Evolutionary conservation across 2,329 filamentous ascomycete genomes (phyloP), one percentile per base, ranked within the genome.

Genomic region (Fusarium subtropicale): DNA sequence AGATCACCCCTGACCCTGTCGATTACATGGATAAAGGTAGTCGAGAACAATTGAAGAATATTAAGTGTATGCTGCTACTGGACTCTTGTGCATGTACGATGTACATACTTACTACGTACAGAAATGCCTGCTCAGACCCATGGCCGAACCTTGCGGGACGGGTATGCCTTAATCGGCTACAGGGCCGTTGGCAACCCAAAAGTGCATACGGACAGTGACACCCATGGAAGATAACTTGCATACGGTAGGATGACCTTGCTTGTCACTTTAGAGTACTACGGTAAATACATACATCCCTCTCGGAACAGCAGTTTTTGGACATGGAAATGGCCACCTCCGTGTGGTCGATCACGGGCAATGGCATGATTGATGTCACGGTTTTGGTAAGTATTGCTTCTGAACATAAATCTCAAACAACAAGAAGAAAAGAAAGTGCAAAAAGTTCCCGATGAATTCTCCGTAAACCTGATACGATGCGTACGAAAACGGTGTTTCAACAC

Each of bases 401-500:
- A n/a, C 5, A 16, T 4, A 26, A 15, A 41, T 22, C 33, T 52
- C 26, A 30, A 52, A 52, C 31, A 22, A 15, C 7, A 9, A 36
- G 34, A 39, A 51, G 22, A 52, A 52, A 36, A 41, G 36, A 52
- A 30, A 20, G 12, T 34, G 22, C 26, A 58, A 54, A 50, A 45
- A 30, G 42, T 24, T 16, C 39, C 39, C 20, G 39, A 34, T 20
- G 20, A n/a, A 24, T 42, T 46, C 63, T 31, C 50, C 41, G 47
- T 47, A 50, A 33, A 71, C 68, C 55, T 64, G 65, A 63, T 33
- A 65, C 56, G 34, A 47, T 47, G 33, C 45, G 38, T 48, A 50
- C 56, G 42, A 60, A 59, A 64, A 53, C 33, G 1, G 20, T 44
- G 69, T 72, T 72, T 71, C 69, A 72, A 42, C 34, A 30, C 47